A percentile compares a stretch with the other conserved stretches of the same genome.
Conservation (phyloP, 768 basidiomycete genomes). For the Leccinum disarticulatum region DNA sequence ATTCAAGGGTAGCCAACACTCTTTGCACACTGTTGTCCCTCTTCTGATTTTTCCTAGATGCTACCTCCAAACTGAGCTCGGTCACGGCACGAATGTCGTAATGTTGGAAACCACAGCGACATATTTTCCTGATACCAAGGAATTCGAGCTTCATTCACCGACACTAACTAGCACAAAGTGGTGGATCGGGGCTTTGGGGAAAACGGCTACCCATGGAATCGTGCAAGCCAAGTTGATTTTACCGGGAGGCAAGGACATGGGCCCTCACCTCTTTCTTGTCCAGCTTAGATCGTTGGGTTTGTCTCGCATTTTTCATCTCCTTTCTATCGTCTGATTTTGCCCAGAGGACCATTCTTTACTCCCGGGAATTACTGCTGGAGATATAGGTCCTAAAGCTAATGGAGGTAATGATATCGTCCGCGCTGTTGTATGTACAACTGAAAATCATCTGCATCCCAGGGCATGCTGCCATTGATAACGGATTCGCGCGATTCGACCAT, state of each 20-base stretch:
- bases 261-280: conserved; percentile 75
- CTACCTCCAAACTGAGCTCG: conserved; percentile 78
- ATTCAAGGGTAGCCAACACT: conserved; percentile 47
- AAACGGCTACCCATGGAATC: conserved; percentile 72
- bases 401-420: conserved; percentile 30
- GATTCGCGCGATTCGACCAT: conserved; percentile 64
- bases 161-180: conserved; percentile 75
- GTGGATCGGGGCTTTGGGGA: conserved; percentile 78
- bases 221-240: conserved; percentile 75
- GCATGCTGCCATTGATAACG: conserved; percentile 57
- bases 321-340: conserved; percentile 1
- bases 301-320: not conserved
- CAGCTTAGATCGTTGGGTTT: conserved; percentile 64
- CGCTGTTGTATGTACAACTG: not conserved
- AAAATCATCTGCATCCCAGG: conserved; percentile 36
- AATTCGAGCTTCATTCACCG: conserved; percentile 78
- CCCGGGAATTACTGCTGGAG: conserved; percentile 64
- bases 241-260: conserved; percentile 56
- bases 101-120: conserved; percentile 75
- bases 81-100: conserved; percentile 71
- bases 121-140: conserved; percentile 60
- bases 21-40: not conserved
- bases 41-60: conserved; percentile 38
- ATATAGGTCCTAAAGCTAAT: conserved; percentile 49
- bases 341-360: conserved; percentile 59